Evolutionary conservation across 2,329 filamentous ascomycete species (phyloP).

Genomic region (Exophiala dermatitidis): DNA sequence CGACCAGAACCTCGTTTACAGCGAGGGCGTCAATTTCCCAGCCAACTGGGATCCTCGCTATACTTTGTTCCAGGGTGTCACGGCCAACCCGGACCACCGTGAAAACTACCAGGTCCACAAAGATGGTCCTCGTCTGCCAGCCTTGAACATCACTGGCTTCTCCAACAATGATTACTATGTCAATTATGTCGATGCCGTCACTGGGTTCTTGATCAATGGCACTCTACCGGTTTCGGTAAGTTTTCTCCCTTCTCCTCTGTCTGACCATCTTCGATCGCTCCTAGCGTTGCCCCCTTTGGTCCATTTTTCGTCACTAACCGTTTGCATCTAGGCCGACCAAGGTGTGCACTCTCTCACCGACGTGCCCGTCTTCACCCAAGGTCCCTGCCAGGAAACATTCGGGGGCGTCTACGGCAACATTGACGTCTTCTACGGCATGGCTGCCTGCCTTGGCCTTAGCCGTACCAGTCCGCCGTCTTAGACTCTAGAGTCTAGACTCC

Average conservation of each 20-base stretch:
- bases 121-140: slow-evolving; percentile 56
- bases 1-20: slow-evolving; percentile 55
- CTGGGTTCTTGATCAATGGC: slow-evolving; percentile 68
- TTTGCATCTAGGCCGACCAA: slow-evolving; percentile 43
- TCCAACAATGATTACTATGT: slow-evolving; percentile 54
- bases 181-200: slow-evolving; percentile 58
- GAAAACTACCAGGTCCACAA: slow-evolving; percentile 70
- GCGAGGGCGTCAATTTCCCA: slow-evolving; percentile 68
- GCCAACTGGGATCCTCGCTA: slow-evolving; percentile 80
- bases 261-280: not conserved
- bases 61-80: slow-evolving; percentile 66
- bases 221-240: slow-evolving; percentile 52
- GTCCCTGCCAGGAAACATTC: slow-evolving; percentile 71
- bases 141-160: slow-evolving; percentile 48
- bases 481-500: too few species aligned
- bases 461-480: slow-evolving; percentile 12
- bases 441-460: slow-evolving; percentile 34
- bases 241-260: not conserved
- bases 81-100: slow-evolving; percentile 64
- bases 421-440: slow-evolving; percentile 33
- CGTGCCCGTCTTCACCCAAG: slow-evolving; percentile 69
- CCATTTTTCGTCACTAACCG: too few species aligned
- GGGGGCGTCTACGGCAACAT: slow-evolving; percentile 42
- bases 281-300: too few species aligned
- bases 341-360: slow-evolving; percentile 73